Conservation (phyloP, 2,329 filamentous ascomycete species). For the Hansfordia pulvinata region DNA sequence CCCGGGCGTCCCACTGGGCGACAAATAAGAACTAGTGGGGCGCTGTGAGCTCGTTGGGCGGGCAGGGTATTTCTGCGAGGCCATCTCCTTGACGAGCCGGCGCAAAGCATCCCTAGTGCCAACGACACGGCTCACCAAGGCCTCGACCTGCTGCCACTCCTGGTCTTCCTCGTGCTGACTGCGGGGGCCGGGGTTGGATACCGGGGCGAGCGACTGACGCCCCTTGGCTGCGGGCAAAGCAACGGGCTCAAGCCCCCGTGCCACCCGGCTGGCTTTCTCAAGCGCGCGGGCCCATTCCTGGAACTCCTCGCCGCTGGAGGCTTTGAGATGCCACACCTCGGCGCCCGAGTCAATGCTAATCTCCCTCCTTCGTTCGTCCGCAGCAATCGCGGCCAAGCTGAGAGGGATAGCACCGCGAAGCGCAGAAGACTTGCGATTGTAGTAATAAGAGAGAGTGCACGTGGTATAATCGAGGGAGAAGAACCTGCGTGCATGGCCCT, state of each 20-base stretch:
- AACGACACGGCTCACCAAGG: slow-evolving; percentile 72
- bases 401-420: slow-evolving; percentile 85
- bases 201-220: too few species aligned
- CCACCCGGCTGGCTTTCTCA: slow-evolving; percentile 63
- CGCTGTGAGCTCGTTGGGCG: slow-evolving; percentile 16
- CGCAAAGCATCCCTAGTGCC: slow-evolving; percentile 82
- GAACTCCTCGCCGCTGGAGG: slow-evolving; percentile 74
- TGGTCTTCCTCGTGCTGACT: slow-evolving; percentile 47
- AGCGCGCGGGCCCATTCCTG: slow-evolving; percentile 75
- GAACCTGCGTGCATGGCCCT: slow-evolving; percentile 84
- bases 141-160: slow-evolving; percentile 81
- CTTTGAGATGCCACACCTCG: slow-evolving; percentile 89
- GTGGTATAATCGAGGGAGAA: slow-evolving; percentile 94
- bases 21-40: slow-evolving; percentile 23
- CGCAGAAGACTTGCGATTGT: slow-evolving; percentile 84
- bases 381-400: slow-evolving; percentile 79
- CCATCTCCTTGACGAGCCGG: slow-evolving; percentile 73
- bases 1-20: slow-evolving; percentile 22
- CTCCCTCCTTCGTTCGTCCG: slow-evolving; percentile 76
- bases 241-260: slow-evolving; percentile 35
- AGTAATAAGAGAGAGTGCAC: slow-evolving; percentile 91
- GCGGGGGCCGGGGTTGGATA: slow-evolving; percentile 6
- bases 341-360: slow-evolving; percentile 95
- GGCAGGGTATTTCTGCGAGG: slow-evolving; percentile 48
- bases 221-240: too few species aligned